Base-by-base conservation (phyloP, 495 filamentous ascomycete genomes). In the Neurospora sp. region DNA sequence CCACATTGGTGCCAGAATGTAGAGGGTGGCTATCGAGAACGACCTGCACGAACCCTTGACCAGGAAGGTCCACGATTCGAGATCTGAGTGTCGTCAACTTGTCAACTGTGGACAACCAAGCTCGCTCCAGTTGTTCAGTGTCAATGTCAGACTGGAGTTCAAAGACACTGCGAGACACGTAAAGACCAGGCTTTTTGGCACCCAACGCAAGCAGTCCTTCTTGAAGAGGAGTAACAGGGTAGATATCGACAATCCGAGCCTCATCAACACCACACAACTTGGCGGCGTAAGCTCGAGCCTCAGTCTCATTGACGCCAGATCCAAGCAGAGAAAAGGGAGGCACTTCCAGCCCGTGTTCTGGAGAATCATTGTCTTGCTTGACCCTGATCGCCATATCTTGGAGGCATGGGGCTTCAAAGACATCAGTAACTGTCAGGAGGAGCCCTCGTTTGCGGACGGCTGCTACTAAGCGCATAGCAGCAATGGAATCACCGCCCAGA, bases 391-490 rank as follows among this genome's bases (percentile, higher is more conserved):
- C 84, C 81, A 85, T 81, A 38, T 84, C 82, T 18, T 77, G 80
- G 2, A 89, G 84, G 3, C 81, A 83, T 8, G 86, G 84, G 38
- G 83, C 75, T 20, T 80, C 74, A 71, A 90, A 89, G 14, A 87
- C 78, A 39, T 78, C 77, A 0, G 86, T 84, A 8, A 90, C 88
- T 1, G 86, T 86, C 44, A 92, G 78, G 20, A 80, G 78, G 31
- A 90, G 65, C 3, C 86, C 86, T 31, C 83, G 80, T 4, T 74
- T 75, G 42, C 82, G 87, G 31, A 86, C 85, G 53, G 84, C 85
- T 9, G 88, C 85, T 14, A 88, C 90, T 59, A 92, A 82, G 73
- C 86, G 88, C 79, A 81, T 80, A n/a, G 79, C 79, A 10, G 75
- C 73, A 38, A 81, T 72, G 3, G 79, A 80, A 38, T 81, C 78